phyloP scores from a whole-genome alignment of 305 asterid species.

The Fraxinus platypoda region DNA sequence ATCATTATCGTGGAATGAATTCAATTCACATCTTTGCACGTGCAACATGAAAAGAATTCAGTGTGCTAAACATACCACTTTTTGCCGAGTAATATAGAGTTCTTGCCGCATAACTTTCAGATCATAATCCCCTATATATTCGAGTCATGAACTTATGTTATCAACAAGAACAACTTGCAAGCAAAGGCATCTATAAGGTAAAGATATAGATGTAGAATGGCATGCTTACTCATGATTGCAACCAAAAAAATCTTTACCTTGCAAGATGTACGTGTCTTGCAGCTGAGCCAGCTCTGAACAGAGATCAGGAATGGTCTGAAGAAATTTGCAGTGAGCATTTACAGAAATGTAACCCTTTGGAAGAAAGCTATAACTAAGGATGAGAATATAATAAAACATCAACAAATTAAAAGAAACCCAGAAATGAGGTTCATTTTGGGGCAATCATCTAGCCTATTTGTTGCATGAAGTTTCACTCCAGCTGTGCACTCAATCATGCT shows the following conservation, averaged over 20 bases:
- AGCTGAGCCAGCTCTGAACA: slow-evolving; percentile 98
- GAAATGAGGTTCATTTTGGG: neutral
- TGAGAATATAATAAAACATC: neutral
- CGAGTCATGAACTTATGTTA: slow-evolving; percentile 13
- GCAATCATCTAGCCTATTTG: neutral
- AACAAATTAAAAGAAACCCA: neutral
- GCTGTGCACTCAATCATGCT: neutral
- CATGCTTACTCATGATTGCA: slow-evolving; percentile 7
- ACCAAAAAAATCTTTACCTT: slow-evolving; percentile 50
- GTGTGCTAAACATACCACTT: slow-evolving; percentile 54
- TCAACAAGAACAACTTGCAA: slow-evolving; percentile 18
- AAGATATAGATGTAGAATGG: slow-evolving; percentile 7
- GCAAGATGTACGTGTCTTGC: slow-evolving; percentile 95
- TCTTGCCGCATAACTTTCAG: slow-evolving; percentile 99
- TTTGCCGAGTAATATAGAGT: slow-evolving; percentile 84
- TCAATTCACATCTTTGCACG: slow-evolving; percentile 7
- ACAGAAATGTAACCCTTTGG: neutral
- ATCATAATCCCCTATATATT: slow-evolving; percentile 83
- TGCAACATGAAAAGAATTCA: slow-evolving; percentile 22
- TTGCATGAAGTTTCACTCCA: neutral
- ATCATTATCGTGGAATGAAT: neutral
- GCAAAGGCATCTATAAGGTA: neutral
- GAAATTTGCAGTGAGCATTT: slow-evolving; percentile 28
- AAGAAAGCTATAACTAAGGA: neutral
- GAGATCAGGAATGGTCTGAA: slow-evolving; percentile 88